These are phyloP conservation scores for Paramecium caudatum DNA, from an alignment of 73 alveolate species.

Conservation along the genomic window DNA sequence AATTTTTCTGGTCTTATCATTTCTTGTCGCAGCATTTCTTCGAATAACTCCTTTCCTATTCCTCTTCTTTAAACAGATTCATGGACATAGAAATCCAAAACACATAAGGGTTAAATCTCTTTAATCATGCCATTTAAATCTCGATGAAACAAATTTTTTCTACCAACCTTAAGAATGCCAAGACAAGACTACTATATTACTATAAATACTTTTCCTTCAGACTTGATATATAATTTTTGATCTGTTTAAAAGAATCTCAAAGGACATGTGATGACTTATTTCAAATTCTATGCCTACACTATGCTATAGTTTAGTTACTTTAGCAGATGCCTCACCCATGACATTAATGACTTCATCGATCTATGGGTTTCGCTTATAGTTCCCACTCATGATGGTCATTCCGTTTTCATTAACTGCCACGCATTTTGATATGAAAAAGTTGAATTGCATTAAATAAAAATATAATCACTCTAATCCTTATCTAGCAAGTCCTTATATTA, in stretches of 20 bases:
- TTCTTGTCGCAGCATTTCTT: constrained; percentile 90
- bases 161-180: constrained; percentile 95
- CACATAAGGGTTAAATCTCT: constrained; percentile 95
- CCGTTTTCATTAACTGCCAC: constrained; percentile 66
- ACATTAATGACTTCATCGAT: constrained; percentile 49
- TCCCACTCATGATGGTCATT: constrained; percentile 4
- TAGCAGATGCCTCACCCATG: constrained; percentile 71
- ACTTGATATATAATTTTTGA: constrained; percentile 82
- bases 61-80: constrained; percentile 95
- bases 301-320: not conserved
- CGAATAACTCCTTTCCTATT: constrained; percentile 92
- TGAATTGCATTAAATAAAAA: constrained; percentile 67
- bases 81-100: constrained; percentile 96
- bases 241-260: constrained; percentile 78
- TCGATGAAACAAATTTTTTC: constrained; percentile 87
- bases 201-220: constrained; percentile 69
- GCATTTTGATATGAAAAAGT: constrained; percentile 42
- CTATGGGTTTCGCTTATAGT: constrained; percentile 14
- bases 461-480: too few relatives aligned
- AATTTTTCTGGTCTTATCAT: constrained; percentile 87
- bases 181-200: constrained; percentile 57
- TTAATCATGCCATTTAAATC: constrained; percentile 85
- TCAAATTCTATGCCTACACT: constrained; percentile 21
- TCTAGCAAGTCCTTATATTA: too few relatives aligned
- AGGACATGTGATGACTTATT: constrained; percentile 65